Conservation (phyloP, 768 basidiomycete species). For the Boletus coccyginus region DNA sequence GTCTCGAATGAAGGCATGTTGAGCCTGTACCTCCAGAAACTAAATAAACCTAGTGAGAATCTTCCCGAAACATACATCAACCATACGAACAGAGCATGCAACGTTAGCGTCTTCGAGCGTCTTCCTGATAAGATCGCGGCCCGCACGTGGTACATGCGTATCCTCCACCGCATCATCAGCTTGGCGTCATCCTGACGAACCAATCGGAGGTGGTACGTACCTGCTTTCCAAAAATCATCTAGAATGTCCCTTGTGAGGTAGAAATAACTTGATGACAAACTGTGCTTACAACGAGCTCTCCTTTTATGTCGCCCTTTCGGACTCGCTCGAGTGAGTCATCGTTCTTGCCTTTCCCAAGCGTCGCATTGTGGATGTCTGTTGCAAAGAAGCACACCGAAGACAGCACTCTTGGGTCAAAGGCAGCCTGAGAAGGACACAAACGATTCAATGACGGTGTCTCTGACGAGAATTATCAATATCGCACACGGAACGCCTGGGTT, state of each 20-base stretch:
- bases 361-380: conserved; percentile 87
- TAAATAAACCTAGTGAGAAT: conserved; percentile 29
- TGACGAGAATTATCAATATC: conserved; percentile 5
- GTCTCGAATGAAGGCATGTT: conserved; percentile 95
- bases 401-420: conserved; percentile 81
- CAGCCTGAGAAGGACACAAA: conserved; percentile 50
- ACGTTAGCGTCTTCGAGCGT: conserved; percentile 80
- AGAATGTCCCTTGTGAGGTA: neutral
- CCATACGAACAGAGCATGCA: conserved; percentile 58
- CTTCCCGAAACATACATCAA: neutral
- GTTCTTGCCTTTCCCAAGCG: conserved; percentile 79
- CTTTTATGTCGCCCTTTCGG: conserved; percentile 76
- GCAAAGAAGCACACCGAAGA: conserved; percentile 93
- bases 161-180: conserved; percentile 47
- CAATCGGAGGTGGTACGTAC: conserved; percentile 32
- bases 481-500: conserved; percentile 51
- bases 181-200: neutral
- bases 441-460: neutral
- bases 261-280: neutral
- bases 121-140: conserved; percentile 80
- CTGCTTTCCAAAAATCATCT: conserved; percentile 98
- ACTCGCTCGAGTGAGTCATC: conserved; percentile 82
- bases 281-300: conserved; percentile 73
- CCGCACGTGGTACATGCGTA: conserved; percentile 87
- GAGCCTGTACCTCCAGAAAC: conserved; percentile 96